phyloP scores from a whole-genome alignment of 148 eudicot genomes.

The Vaccinium corymbosum region DNA sequence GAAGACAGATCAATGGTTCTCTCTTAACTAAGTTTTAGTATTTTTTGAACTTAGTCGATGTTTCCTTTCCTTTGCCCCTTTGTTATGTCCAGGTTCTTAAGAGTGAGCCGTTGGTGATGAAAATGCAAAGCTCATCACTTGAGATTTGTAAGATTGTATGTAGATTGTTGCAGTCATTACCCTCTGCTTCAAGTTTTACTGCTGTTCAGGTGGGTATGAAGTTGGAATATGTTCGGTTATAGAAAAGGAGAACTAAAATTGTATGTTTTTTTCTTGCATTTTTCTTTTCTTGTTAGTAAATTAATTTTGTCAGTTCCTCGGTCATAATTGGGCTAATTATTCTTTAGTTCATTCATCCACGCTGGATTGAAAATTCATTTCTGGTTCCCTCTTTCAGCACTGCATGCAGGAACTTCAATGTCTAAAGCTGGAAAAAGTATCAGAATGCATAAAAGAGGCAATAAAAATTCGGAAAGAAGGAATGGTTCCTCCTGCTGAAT shows the following conservation, averaged over 20 bases:
- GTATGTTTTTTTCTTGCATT: not conserved
- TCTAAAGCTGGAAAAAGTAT: slow-evolving; percentile 47
- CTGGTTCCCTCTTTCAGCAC: slow-evolving; percentile 40
- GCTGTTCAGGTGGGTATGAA: slow-evolving; percentile 60
- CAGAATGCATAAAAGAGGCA: slow-evolving; percentile 56
- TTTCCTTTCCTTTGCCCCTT: not conserved
- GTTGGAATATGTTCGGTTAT: not conserved
- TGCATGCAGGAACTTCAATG: slow-evolving; percentile 68
- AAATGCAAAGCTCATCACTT: slow-evolving; percentile 54
- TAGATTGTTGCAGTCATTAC: slow-evolving; percentile 47
- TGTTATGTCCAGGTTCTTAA: slow-evolving; percentile 51
- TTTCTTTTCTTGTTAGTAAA: not conserved
- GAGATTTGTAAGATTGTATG: slow-evolving; percentile 53
- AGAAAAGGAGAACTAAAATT: not conserved
- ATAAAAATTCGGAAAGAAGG: slow-evolving; percentile 38
- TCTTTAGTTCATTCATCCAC: not conserved
- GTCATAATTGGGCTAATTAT: not conserved
- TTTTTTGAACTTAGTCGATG: slow-evolving; percentile 6
- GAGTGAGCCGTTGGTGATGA: slow-evolving; percentile 58
- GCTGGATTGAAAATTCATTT: slow-evolving; percentile 17
- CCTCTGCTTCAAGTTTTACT: slow-evolving; percentile 47
- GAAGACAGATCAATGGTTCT: not conserved
- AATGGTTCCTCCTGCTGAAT: slow-evolving; percentile 29
- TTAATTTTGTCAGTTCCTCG: not conserved
- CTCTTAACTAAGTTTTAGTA: not conserved